A percentile compares a stretch with the other conserved stretches of the same genome.
These are phyloP conservation scores for Arctostaphylos glauca DNA, from an alignment of 148 eudicot species.

Conservation along the genomic window DNA sequence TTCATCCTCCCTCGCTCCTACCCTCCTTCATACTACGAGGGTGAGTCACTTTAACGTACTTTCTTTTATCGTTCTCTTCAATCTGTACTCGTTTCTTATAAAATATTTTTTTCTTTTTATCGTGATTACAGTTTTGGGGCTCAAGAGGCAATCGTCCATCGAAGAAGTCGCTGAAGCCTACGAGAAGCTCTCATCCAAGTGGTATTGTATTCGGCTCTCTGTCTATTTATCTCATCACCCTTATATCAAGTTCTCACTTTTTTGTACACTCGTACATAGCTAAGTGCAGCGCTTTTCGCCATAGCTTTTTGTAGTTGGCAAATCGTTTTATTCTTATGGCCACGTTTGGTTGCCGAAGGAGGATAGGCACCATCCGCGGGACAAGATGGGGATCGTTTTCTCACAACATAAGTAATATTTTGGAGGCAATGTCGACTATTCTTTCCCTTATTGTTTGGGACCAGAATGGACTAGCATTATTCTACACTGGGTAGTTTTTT, in stretches of 20 bases:
- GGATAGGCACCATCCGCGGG: no score
- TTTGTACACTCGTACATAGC: background rate
- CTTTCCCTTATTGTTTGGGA: background rate
- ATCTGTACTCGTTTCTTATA: background rate
- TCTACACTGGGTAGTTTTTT: background rate
- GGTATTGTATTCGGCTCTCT: slow-evolving; percentile 32
- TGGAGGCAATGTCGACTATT: background rate
- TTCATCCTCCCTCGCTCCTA: slow-evolving; percentile 9
- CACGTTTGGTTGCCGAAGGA: no score
- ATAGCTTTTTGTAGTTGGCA: no score
- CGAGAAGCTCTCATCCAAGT: slow-evolving; percentile 47
- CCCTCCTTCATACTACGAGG: slow-evolving; percentile 4
- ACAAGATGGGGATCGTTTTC: no score
- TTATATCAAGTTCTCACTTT: background rate
- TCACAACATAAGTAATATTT: background rate
- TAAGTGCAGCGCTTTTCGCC: no score
- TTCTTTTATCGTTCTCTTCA: background rate
- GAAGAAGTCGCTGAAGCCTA: slow-evolving; percentile 72
- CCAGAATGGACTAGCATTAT: background rate
- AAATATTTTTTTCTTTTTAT: background rate
- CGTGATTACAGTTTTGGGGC: slow-evolving; percentile 52
- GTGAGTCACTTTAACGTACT: background rate
- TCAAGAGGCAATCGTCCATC: slow-evolving; percentile 39
- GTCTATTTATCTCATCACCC: background rate
- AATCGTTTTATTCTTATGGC: no score